Base-by-base conservation (phyloP, 306 rosid species). In the Rosa persica region DNA sequence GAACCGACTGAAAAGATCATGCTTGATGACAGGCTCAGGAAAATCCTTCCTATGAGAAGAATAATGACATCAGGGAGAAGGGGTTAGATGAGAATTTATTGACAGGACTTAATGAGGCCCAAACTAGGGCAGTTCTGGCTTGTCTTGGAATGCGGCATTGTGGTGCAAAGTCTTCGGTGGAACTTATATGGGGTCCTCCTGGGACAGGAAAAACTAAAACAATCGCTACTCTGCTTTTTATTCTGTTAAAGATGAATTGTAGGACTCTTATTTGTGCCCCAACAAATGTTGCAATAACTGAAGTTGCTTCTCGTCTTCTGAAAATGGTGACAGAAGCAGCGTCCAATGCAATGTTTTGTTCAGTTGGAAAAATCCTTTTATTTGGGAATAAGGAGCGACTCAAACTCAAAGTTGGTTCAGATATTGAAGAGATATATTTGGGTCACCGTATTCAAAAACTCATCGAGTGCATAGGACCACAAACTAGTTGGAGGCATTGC, bases 141-240 rank as follows among this genome's bases (percentile, higher is more conserved):
- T 90, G 93, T 71, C 83, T 92, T 70, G 70, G 48, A 65, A 84
- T 81, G 76, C 12, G 43, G 19, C 65, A 16, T 17, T 78, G 83
- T 78, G n/a, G 70, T 79, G 81, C 78, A 43, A 81, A 81, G 38
- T 70, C 88, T 52, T 12, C 79, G 8, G 71, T 89, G 70, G 89
- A 90, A 69, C 97, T 89, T 78, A 83, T 92, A 42, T 87, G 97
- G 93, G 97, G 97, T 51, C 97, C 97, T 57, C 96, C 97, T 1
- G 93, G 97, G 51, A 92, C 96, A 0, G 97, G 97, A 12, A 92
- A 92, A 76, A 92, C 97, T 9, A 90, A 89, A 81, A 90, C 93
- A 44, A 72, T 76, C 8, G 84, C 86, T 52, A 85, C 88, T 10
- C 70, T 89, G 57, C 90, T 90, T 38, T 80, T 77, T 42, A 52